Percentiles rank a stretch among this genome's conserved stretches.
Conservation (phyloP, 106 monocot genomes). For the Dendrobium catenatum region DNA sequence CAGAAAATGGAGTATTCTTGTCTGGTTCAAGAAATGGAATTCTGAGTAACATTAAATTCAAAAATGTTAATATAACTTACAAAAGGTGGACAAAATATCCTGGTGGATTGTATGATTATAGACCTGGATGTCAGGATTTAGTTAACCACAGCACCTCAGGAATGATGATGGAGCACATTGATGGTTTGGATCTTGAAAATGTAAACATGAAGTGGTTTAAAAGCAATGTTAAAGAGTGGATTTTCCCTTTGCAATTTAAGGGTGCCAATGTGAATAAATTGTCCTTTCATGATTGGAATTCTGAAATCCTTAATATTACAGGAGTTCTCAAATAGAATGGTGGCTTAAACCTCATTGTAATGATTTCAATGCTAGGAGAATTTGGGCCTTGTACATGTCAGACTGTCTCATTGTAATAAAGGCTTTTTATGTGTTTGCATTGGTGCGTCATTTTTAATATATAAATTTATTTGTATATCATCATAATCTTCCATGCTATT, state of each 20-base stretch:
- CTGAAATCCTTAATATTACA: slow-evolving; percentile 16
- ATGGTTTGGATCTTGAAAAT: slow-evolving; percentile 55
- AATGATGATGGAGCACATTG: slow-evolving; percentile 82
- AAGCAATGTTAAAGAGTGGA: slow-evolving; percentile 44
- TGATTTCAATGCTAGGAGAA: no score
- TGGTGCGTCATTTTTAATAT: no score
- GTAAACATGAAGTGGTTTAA: slow-evolving; percentile 79
- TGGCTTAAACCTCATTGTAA: no score
- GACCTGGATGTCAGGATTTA: slow-evolving; percentile 77
- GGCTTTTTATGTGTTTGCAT: no score
- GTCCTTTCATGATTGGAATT: slow-evolving; percentile 64
- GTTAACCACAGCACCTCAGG: slow-evolving; percentile 69
- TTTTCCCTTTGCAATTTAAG: slow-evolving; percentile 58
- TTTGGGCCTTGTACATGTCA: no score
- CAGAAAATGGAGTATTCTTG: slow-evolving; percentile 92
- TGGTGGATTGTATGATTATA: slow-evolving; percentile 68
- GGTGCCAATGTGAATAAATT: slow-evolving; percentile 56
- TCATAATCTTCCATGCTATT: no score
- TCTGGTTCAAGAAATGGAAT: slow-evolving; percentile 64
- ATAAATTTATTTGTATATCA: no score
- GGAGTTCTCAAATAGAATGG: not conserved
- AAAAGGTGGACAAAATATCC: slow-evolving; percentile 56
- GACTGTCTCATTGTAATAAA: no score
- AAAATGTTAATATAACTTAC: slow-evolving; percentile 60
- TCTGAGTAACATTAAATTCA: slow-evolving; percentile 54